Base-by-base conservation (phyloP, 805 yeast genomes). In the Yarrowia sp. region DNA sequence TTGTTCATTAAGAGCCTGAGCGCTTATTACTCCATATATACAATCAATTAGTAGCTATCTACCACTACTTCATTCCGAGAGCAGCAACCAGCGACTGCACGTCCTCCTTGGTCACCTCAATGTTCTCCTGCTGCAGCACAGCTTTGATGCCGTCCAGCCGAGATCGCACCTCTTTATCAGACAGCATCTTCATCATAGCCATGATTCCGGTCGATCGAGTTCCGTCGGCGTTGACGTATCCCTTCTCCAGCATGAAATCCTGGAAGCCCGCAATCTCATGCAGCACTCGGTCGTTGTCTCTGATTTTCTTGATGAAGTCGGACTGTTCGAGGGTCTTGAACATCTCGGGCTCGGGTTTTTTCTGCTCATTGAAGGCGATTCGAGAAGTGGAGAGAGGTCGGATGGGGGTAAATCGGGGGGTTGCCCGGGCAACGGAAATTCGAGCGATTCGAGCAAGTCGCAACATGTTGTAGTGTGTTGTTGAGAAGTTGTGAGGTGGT, bases 131-230 rank as follows among this genome's bases (percentile, higher is more conserved):
- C 13, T 68, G 65, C 47, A 69, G 51, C 13, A 65, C 50, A 28
- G 66, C 60, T 3, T 53, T 41, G n/a, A 53, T 8, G 1, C 42
- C 47, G 18, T 64, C 67, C 53, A 73, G 61, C 67, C 71, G 67
- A 31, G 61, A 66, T 28, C 71, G 66, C 18, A 73, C 71, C 61
- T 72, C 73, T 33, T 62, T 65, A 66, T 73, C 74, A 53, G 73
- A 67, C 65, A 73, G 57, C 58, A 73, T 64, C 67, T 72, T 71
- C 50, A 72, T 65, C 65, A 68, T 71, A 64, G 68, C 65, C 71
- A 70, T 66, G 35, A 69, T 11, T 0, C 64, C 64, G 9, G 43
- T 18, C 7, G 41, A 18, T 43, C 51, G 50, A 9, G 51, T 43
- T 1, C 64, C 64, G 35, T 58, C 64, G n/a, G 51, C 43, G 51